Evolutionary conservation across 2,329 filamentous ascomycete species (phyloP).

Genomic region (Colletotrichum neosansevieriae): DNA sequence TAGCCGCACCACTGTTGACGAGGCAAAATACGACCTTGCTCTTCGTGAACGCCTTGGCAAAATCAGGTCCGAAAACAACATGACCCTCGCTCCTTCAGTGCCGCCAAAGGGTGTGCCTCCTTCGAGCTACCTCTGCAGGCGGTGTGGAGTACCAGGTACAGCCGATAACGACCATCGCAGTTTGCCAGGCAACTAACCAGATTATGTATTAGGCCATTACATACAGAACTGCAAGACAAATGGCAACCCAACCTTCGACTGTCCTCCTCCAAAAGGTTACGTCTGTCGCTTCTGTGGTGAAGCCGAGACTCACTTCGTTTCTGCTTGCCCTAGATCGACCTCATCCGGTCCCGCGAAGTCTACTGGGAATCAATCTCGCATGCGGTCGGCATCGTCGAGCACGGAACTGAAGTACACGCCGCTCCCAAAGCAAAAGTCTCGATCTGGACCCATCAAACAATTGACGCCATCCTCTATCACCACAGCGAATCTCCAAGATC

Average conservation of each 20-base stretch:
- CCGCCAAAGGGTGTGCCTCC: not conserved
- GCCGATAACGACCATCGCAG: not conserved
- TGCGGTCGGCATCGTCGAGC: not conserved
- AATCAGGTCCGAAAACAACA: not conserved
- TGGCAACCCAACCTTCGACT: conserved; percentile 6
- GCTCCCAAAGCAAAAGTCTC: too few relatives aligned
- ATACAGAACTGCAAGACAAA: conserved; percentile 40
- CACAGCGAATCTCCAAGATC: not conserved
- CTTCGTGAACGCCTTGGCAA: not conserved
- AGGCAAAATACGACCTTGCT: not conserved
- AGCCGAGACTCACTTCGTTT: conserved; percentile 37
- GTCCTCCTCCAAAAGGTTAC: conserved; percentile 31
- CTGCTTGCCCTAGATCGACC: conserved; percentile 31
- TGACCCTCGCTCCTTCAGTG: not conserved
- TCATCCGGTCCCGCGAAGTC: not conserved
- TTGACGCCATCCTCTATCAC: too few relatives aligned
- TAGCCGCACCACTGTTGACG: not conserved
- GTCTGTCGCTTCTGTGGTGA: conserved; percentile 41
- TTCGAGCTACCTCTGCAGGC: conserved; percentile 32
- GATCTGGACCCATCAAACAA: too few relatives aligned
- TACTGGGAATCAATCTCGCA: not conserved
- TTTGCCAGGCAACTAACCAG: not conserved
- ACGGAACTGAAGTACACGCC: too few relatives aligned
- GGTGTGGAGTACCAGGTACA: conserved; percentile 31
- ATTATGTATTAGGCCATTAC: conserved; percentile 39